Evolutionary conservation across 2,329 filamentous ascomycete genomes (phyloP).

Genomic region (Uncinocarpus reesii): DNA sequence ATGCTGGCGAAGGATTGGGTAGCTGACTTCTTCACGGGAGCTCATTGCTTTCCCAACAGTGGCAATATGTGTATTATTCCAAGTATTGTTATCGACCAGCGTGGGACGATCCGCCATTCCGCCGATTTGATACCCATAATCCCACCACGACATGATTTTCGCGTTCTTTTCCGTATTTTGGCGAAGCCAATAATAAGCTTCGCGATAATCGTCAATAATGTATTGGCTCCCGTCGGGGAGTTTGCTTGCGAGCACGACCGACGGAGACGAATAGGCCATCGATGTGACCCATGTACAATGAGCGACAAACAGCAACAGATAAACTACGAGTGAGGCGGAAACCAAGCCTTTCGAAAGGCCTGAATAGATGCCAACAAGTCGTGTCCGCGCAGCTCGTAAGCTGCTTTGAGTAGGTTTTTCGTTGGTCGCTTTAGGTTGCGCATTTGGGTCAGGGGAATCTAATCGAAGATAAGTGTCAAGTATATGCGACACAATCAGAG

Average conservation of each 20-base stretch:
- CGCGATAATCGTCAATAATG: slow-evolving; percentile 98
- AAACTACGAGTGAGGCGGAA: slow-evolving; percentile 60
- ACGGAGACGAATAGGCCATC: slow-evolving; percentile 96
- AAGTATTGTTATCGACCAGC: slow-evolving; percentile 98
- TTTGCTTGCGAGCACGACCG: slow-evolving; percentile 84
- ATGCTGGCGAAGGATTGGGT: slow-evolving; percentile 95
- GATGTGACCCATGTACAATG: slow-evolving; percentile 99
- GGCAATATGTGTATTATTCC: slow-evolving; percentile 99
- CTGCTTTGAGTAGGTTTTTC: slow-evolving; percentile 27
- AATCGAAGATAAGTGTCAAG: slow-evolving; percentile 73
- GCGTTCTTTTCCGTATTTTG: slow-evolving; percentile 92
- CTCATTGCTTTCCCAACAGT: slow-evolving; percentile 99
- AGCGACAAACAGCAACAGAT: slow-evolving; percentile 84
- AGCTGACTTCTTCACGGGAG: slow-evolving; percentile 93
- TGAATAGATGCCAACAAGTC: slow-evolving; percentile 74
- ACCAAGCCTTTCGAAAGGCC: slow-evolving; percentile 69
- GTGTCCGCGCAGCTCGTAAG: slow-evolving; percentile 61
- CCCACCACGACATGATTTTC: slow-evolving; percentile 99
- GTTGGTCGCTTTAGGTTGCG: slow-evolving; percentile 35
- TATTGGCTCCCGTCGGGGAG: slow-evolving; percentile 92
- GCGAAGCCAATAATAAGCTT: slow-evolving; percentile 98
- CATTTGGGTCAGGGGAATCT: slow-evolving; percentile 49
- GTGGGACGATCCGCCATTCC: slow-evolving; percentile 98
- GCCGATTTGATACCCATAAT: slow-evolving; percentile 98
- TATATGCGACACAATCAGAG: slow-evolving; percentile 76